A percentile compares a stretch with the other conserved stretches of the same genome.
phyloP scores from a whole-genome alignment of 257 asterid species.

The Solanum sitiens region DNA sequence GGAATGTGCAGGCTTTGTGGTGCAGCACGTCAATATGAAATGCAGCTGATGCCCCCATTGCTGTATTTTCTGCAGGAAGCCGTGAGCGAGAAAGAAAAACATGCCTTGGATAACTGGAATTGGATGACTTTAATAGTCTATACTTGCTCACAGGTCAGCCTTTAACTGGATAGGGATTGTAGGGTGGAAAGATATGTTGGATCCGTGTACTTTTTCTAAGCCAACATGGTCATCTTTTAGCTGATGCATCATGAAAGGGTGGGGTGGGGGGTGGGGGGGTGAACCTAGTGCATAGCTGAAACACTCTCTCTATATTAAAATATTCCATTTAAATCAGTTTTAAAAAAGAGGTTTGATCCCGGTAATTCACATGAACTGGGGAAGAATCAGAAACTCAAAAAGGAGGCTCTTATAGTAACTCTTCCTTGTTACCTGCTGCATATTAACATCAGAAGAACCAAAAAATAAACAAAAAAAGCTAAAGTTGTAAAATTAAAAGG shows the following conservation, averaged over 20 bases:
- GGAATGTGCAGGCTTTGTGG: conserved; percentile 65
- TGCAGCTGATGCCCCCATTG: conserved; percentile 89
- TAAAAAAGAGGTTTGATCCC: background rate
- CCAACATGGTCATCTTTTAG: background rate
- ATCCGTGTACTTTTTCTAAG: background rate
- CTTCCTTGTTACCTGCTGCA: background rate
- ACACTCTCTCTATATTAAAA: background rate
- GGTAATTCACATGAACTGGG: background rate
- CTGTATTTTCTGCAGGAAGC: conserved; percentile 70
- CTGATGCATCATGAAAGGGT: background rate
- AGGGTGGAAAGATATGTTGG: background rate
- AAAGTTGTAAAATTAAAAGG: background rate
- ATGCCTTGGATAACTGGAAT: conserved; percentile 39
- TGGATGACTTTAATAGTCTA: conserved; percentile 72
- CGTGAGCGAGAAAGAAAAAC: conserved; percentile 30
- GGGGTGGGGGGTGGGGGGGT: too few species aligned
- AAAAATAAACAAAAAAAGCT: background rate
- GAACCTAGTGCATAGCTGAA: background rate
- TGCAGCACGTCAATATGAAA: conserved; percentile 52
- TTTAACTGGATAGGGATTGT: background rate
- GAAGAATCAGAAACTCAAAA: background rate
- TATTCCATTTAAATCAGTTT: background rate
- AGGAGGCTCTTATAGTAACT: background rate
- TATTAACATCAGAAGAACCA: background rate
- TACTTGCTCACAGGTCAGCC: conserved; percentile 64